Evolutionary conservation across 2,329 filamentous ascomycete genomes (phyloP), one percentile per base, ranked within the genome.

Genomic region (Curvularia spicifera): DNA sequence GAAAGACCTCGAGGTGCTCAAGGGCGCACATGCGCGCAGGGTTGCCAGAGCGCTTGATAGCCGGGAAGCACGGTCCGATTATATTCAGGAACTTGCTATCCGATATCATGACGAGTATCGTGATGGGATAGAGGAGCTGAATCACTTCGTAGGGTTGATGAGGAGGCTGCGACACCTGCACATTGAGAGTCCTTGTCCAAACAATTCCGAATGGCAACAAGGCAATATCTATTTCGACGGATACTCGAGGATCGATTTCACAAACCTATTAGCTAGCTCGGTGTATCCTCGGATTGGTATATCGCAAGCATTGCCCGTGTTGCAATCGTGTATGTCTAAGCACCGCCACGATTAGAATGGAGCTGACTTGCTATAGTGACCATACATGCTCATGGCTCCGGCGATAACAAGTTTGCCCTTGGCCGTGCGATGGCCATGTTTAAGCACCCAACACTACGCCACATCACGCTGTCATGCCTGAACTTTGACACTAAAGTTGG

Each of bases 181-280:
- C 6, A 63, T 77, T 24, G 74, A 77, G 52, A 72, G 66, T 15
- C 72, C 74, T 0, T 77, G 74, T 56, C 72, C 72, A 12, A 77
- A 77, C 46, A 75, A 77, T 47, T 57, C 59, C n/a, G 71, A 71
- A 35, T 75, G 71, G 70, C 61, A 59, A 9, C 22, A 43, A 1
- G 66, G 59, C 4, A 45, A 28, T 12, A 45, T 58, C 2, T 55
- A 63, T 26, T 76, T 74, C 50, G 64, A 71, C 15, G 70, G 68
- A 7, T 68, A 61, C 55, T 74, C 72, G 8, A 63, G 66, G 28
- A 73, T 76, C 5, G 64, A 76, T 46, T 76, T 72, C 45, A 64
- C 56, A n/a, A 63, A 71, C n/a, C 51, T 76, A 24, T 61, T 77
- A 24, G 66, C 68, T 31, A 62, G 58, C 15, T 53, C 69, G 7